Evolutionary conservation across 306 rosid genomes (phyloP), one percentile per base, ranked within the genome.

Genomic region (Prunus davidiana): DNA sequence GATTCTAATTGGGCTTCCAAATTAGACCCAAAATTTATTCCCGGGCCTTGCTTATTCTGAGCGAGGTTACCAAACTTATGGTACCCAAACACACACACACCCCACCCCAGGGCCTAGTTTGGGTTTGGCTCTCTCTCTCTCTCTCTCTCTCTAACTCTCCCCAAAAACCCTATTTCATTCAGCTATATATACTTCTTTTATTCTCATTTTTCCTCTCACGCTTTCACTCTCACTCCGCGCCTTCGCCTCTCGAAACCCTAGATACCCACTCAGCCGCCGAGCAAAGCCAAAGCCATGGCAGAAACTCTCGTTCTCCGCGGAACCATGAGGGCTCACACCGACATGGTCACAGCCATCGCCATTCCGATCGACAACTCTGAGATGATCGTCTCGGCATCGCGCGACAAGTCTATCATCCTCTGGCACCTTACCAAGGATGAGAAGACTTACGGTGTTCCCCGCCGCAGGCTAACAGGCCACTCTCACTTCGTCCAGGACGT

Each of bases 361-460:
- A 81, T 89, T 1, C 99, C 99, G 0, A 89, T 93, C 43, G 99
- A 96, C 77, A 96, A 96, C 80, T 67, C 93, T 4, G 98, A 93
- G 72, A 93, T 91, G 89, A 93, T 96, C 13, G 99, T 96, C 1
- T 82, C 96, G 0, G 82, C 99, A 0, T 96, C 99, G 0, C 96
- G 99, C 7, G 99, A 96, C 84, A 96, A 96, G 69, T 96, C 99
- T 8, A 85, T 96, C 82, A 86, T 96, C 77, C 38, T 96, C 25
- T 96, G 99, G 99, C 83, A 88, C 1, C 93, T 96, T 12, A 93
- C 97, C 54, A 93, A 88, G 87, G 99, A 93, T 18, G 99, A 91
- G 61, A 89, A 87, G 86, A 76, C 96, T 43, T 96, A 92, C 81
- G 99, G 99, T 20, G 96, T 96, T 3, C 91, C 99, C 25, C 97